Percentiles rank a stretch among this genome's conserved stretches.
Conservation (phyloP, 441 rosid genomes). For the Metrosideros polymorpha region DNA sequence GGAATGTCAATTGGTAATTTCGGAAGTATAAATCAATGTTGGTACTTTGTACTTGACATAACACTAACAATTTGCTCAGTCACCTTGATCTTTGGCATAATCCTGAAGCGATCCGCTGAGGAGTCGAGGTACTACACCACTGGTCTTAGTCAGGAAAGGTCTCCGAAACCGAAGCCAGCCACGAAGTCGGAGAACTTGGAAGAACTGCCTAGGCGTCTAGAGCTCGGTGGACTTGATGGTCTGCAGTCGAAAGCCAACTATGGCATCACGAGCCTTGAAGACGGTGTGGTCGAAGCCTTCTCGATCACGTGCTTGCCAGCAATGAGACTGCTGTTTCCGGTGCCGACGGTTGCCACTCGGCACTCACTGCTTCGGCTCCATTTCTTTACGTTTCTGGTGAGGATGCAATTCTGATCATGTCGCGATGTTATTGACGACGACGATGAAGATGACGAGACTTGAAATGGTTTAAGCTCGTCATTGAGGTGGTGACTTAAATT, state of each 20-base stretch:
- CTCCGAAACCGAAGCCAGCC: constrained; percentile 12
- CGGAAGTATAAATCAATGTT: neutral
- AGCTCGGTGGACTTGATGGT: constrained; percentile 15
- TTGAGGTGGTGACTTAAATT: neutral
- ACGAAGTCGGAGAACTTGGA: constrained; percentile 21
- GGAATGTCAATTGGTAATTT: neutral
- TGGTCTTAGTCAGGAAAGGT: constrained; percentile 8
- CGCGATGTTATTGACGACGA: neutral
- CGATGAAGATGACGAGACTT: neutral
- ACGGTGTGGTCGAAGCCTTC: constrained; percentile 8
- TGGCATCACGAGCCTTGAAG: constrained; percentile 2
- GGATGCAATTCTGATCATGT: neutral
- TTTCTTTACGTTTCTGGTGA: neutral
- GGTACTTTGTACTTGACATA: neutral
- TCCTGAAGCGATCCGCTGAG: constrained; percentile 12
- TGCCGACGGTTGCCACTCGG: constrained; percentile 10
- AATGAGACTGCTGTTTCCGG: constrained; percentile 16
- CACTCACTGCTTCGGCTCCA: neutral
- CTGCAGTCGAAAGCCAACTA: constrained; percentile 18
- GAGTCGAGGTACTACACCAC: constrained; percentile 10
- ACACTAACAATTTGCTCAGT: constrained; percentile 6
- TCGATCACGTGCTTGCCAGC: constrained; percentile 10
- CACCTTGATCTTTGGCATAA: constrained; percentile 15
- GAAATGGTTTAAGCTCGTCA: neutral
- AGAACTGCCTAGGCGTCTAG: constrained; percentile 4